Evolutionary conservation across 176 grass and related monocot species (phyloP).

Genomic region (Typha latifolia): DNA sequence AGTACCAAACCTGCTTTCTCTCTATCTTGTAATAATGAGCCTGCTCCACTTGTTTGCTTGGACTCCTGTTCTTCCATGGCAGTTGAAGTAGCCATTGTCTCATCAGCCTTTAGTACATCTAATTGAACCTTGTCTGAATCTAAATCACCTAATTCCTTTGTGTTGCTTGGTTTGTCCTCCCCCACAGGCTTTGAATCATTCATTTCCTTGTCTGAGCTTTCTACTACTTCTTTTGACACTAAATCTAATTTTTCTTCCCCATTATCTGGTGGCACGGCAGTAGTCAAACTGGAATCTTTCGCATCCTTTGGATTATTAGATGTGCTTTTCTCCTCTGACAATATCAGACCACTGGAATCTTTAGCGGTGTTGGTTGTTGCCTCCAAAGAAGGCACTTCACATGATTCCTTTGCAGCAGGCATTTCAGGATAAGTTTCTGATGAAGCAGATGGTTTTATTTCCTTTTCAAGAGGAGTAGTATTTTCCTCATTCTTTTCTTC

Average conservation of each 20-base stretch:
- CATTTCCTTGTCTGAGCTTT: slow-evolving; percentile 22
- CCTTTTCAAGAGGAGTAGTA: slow-evolving; percentile 26
- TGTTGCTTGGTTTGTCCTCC: slow-evolving; percentile 29
- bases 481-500: slow-evolving; percentile 30
- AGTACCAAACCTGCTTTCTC: slow-evolving; percentile 40
- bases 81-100: slow-evolving; percentile 23
- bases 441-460: slow-evolving; percentile 27
- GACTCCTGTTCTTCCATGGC: slow-evolving; percentile 24
- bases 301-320: slow-evolving; percentile 24
- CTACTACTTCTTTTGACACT: slow-evolving; percentile 24
- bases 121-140: slow-evolving; percentile 25
- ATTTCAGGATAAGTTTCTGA: slow-evolving; percentile 26
- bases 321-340: slow-evolving; percentile 21
- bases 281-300: slow-evolving; percentile 16
- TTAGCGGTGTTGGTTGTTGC: slow-evolving; percentile 12
- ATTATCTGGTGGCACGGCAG: slow-evolving; percentile 22
- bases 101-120: slow-evolving; percentile 19
- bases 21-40: slow-evolving; percentile 29
- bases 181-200: slow-evolving; percentile 22
- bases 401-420: slow-evolving; percentile 24
- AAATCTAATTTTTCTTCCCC: slow-evolving; percentile 18
- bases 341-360: slow-evolving; percentile 28
- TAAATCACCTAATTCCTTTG: slow-evolving; percentile 23
- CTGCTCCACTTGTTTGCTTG: slow-evolving; percentile 13
- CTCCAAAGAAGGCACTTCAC: slow-evolving; percentile 10